These are phyloP conservation scores for Solanum hybrid DNA, from an alignment of 305 asterid genomes.

Conservation along the genomic window DNA sequence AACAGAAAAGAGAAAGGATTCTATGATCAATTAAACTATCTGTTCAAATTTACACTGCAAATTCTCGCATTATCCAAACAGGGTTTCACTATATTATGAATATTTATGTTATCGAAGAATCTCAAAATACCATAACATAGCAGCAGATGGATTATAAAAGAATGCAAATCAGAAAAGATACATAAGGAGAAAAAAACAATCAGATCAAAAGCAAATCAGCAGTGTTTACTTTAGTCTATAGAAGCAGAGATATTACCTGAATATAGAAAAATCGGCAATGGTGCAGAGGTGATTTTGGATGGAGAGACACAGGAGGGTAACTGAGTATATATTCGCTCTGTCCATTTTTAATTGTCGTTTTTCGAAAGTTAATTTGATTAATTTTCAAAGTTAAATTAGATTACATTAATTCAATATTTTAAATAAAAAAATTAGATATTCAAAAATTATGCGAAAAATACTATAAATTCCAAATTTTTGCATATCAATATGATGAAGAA, in stretches of 20 bases:
- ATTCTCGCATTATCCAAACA: background rate
- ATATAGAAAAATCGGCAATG: background rate
- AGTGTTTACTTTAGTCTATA: background rate
- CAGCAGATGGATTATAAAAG: background rate
- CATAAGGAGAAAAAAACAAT: background rate
- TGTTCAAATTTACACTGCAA: background rate
- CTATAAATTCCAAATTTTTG: too few species aligned
- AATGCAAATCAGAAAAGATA: background rate
- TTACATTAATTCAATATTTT: too few species aligned
- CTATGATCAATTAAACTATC: background rate
- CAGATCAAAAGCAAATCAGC: background rate
- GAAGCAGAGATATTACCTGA: background rate
- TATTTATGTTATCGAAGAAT: background rate
- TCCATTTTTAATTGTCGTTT: too few species aligned
- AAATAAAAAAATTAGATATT: too few species aligned
- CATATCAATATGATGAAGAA: too few species aligned
- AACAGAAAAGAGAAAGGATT: background rate
- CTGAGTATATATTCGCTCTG: background rate
- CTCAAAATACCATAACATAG: background rate
- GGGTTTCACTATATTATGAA: background rate
- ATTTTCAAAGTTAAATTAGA: fast-evolving
- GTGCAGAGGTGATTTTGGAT: background rate
- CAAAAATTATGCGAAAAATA: too few species aligned
- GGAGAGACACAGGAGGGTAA: background rate
- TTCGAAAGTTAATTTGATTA: too few species aligned